A percentile compares a stretch with the other conserved stretches of the same genome.
phyloP scores from a whole-genome alignment of 1,139 yeast genomes.

The Kazachstania sp. region DNA sequence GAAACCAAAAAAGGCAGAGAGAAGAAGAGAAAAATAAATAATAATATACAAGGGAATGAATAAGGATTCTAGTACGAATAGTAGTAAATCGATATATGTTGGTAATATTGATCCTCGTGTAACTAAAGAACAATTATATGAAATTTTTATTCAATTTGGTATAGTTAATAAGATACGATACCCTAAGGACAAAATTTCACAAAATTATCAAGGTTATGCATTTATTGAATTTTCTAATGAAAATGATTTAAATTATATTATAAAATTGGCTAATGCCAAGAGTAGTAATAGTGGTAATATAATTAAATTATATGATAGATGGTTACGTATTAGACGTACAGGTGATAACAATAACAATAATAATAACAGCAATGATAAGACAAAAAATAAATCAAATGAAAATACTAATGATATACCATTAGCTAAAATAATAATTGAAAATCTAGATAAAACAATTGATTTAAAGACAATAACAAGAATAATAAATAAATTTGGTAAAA shows the following conservation, averaged over 20 bases:
- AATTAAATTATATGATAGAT: constrained; percentile 54
- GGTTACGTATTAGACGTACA: constrained; percentile 44
- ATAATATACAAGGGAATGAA: not conserved
- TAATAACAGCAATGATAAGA: constrained; percentile 12
- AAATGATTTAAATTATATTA: constrained; percentile 65
- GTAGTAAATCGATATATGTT: constrained; percentile 64
- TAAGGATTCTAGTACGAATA: constrained; percentile 25
- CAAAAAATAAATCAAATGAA: not conserved
- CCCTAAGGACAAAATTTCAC: constrained; percentile 70
- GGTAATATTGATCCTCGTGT: constrained; percentile 78
- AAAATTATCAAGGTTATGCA: constrained; percentile 78
- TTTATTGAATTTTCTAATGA: constrained; percentile 62
- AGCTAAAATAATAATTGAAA: constrained; percentile 68
- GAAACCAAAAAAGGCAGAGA: not conserved
- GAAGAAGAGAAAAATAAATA: too few species aligned
- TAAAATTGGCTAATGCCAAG: constrained; percentile 40
- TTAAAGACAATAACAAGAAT: constrained; percentile 50
- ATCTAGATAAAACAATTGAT: constrained; percentile 63
- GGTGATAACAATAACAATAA: constrained; percentile 36
- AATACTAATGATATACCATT: constrained; percentile 45
- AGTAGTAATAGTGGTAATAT: constrained; percentile 8
- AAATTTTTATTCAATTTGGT: constrained; percentile 77
- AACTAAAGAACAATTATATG: constrained; percentile 61
- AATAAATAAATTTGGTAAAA: constrained; percentile 61
- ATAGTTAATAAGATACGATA: constrained; percentile 63